A percentile compares a stretch with the other conserved stretches of the same genome.
Conservation (phyloP, 805 yeast genomes). For the Starmerella apis region DNA sequence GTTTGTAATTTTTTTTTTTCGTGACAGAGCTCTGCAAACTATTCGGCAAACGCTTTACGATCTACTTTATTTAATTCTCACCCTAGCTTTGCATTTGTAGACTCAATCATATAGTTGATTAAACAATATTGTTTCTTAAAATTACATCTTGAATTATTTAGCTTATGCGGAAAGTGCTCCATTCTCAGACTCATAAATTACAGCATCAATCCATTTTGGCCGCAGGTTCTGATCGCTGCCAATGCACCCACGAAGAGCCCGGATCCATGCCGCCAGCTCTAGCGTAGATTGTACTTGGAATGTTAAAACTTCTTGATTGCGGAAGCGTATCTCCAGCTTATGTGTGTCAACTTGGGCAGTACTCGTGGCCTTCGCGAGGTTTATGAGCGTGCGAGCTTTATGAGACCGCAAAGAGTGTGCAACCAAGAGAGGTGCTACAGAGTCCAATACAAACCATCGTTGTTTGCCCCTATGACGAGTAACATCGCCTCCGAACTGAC, state of each 20-base stretch:
- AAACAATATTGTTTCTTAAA: too few species aligned
- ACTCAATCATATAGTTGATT: too few species aligned
- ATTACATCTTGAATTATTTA: too few species aligned
- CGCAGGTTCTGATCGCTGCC: constrained; percentile 8
- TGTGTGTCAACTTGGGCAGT: constrained; percentile 35
- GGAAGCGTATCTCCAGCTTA: constrained; percentile 34
- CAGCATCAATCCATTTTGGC: constrained; percentile 23
- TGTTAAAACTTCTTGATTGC: constrained; percentile 61
- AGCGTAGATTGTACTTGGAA: constrained; percentile 57
- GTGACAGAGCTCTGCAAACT: too few species aligned
- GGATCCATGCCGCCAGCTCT: constrained; percentile 53
- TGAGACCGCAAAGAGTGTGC: constrained; percentile 65
- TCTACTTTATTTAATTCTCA: not conserved
- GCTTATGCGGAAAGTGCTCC: not conserved
- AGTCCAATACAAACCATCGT: constrained; percentile 64
- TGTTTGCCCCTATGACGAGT: constrained; percentile 47
- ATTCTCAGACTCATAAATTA: constrained; percentile 18
- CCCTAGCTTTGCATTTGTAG: not conserved
- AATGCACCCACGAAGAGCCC: constrained; percentile 9
- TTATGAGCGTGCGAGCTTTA: constrained; percentile 66
- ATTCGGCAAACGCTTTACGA: too few species aligned
- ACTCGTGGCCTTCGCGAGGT: constrained; percentile 55
- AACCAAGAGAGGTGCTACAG: constrained; percentile 44
- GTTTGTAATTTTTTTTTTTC: not conserved
- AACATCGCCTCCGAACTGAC: constrained; percentile 90